phyloP scores from a whole-genome alignment of 1,284 basidiomycete genomes.

The Heterobasidion parviporum region DNA sequence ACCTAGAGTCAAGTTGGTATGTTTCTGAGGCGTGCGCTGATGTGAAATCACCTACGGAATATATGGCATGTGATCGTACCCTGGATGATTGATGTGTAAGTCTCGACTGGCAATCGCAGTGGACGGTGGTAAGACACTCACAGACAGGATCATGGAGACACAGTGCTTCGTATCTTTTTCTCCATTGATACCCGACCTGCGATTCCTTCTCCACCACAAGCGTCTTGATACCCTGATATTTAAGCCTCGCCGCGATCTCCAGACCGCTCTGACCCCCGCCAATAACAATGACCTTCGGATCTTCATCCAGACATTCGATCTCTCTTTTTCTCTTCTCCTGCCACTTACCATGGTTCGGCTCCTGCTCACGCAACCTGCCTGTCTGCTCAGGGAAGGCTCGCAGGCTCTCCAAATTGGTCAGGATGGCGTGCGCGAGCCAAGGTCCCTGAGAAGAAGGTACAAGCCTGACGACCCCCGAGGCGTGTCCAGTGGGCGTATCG shows the following conservation, averaged over 20 bases:
- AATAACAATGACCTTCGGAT: slow-evolving; percentile 44
- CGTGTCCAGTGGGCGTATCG: slow-evolving; percentile 39
- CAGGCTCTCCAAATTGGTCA: slow-evolving; percentile 52
- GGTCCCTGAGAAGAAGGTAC: slow-evolving; percentile 36
- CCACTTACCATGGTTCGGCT: slow-evolving; percentile 36
- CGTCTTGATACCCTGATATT: slow-evolving; percentile 40
- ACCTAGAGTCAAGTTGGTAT: slow-evolving; percentile 24
- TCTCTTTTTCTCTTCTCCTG: slow-evolving; percentile 30
- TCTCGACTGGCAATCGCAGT: neutral
- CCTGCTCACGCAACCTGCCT: slow-evolving; percentile 27
- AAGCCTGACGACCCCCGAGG: slow-evolving; percentile 44
- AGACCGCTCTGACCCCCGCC: slow-evolving; percentile 65
- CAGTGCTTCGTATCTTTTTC: slow-evolving; percentile 48
- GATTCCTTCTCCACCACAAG: slow-evolving; percentile 47
- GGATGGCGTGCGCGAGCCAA: slow-evolving; percentile 55
- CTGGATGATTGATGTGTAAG: slow-evolving; percentile 3
- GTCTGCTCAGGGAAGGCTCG: slow-evolving; percentile 39
- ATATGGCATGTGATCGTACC: slow-evolving; percentile 34
- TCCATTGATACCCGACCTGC: slow-evolving; percentile 53
- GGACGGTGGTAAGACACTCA: slow-evolving; percentile 23
- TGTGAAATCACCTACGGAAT: slow-evolving; percentile 29
- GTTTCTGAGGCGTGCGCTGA: neutral
- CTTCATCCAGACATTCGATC: slow-evolving; percentile 26
- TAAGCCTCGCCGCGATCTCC: slow-evolving; percentile 49
- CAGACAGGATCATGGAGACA: slow-evolving; percentile 61